Evolutionary conservation across 139 green algal genomes (phyloP).

Genomic region (Haematococcus sp.): DNA sequence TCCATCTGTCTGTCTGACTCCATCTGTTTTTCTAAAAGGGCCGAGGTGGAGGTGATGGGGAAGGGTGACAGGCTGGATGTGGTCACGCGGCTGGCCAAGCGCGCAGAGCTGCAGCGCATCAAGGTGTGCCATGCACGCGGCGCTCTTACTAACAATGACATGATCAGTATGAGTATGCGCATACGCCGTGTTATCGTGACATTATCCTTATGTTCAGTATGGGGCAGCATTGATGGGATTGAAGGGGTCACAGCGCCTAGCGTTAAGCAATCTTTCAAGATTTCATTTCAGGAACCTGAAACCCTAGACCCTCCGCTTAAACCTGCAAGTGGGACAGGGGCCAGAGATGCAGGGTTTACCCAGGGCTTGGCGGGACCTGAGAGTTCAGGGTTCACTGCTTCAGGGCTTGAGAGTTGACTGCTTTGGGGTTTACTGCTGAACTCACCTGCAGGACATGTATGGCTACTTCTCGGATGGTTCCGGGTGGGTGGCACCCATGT

Average conservation of each 20-base stretch:
- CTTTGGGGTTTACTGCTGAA: not conserved
- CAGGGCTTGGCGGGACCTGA: too few species aligned
- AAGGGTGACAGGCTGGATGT: slow-evolving; percentile 42
- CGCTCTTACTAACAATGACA: not conserved
- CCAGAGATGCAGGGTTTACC: too few species aligned
- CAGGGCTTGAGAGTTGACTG: too few species aligned
- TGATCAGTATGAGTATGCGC: not conserved
- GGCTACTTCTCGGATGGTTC: slow-evolving; percentile 13
- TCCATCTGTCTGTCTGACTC: too few species aligned
- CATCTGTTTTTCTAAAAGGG: too few species aligned
- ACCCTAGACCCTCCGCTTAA: too few species aligned
- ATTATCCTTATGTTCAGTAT: not conserved
- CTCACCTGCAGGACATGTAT: not conserved
- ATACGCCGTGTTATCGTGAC: not conserved
- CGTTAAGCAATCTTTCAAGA: too few species aligned
- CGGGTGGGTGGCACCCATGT: slow-evolving; percentile 5
- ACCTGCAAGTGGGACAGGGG: too few species aligned
- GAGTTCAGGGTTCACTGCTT: too few species aligned
- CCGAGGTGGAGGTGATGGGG: slow-evolving; percentile 29
- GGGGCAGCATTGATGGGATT: not conserved
- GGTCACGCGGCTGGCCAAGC: not conserved
- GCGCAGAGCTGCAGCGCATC: slow-evolving; percentile 12
- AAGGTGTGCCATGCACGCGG: not conserved
- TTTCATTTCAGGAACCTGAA: too few species aligned
- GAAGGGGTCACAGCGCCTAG: too few species aligned